These are phyloP conservation scores for Skeletonema marinoi DNA, from an alignment of 108 stramenopile genomes.

Conservation along the genomic window DNA sequence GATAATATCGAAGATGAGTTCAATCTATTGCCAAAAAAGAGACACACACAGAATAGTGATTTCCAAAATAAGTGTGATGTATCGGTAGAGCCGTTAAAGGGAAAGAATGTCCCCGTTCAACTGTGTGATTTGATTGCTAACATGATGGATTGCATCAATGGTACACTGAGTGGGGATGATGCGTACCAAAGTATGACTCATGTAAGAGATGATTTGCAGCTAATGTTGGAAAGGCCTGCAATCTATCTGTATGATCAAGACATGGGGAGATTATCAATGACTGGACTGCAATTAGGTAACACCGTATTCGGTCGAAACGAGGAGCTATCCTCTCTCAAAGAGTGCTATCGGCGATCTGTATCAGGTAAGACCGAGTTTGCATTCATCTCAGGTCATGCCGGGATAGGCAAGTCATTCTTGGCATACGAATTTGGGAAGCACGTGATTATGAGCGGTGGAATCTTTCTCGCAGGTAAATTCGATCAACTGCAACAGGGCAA, in stretches of 20 bases:
- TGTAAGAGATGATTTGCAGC: conserved; percentile 1
- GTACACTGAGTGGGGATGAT: conserved; percentile 7
- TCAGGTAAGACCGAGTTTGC: neutral
- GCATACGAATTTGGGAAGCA: conserved; percentile 7
- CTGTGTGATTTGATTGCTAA: conserved; percentile 27
- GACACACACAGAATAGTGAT: too few relatives aligned
- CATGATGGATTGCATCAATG: conserved; percentile 13
- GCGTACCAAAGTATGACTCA: conserved; percentile 5
- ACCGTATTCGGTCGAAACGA: neutral
- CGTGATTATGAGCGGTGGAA: neutral
- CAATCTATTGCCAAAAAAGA: too few relatives aligned
- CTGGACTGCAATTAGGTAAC: conserved; percentile 1
- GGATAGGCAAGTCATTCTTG: conserved; percentile 28
- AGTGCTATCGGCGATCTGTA: conserved; percentile 6
- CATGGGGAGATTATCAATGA: conserved; percentile 10
- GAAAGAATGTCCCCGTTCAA: conserved; percentile 4
- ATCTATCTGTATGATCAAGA: conserved; percentile 13
- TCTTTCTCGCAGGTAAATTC: conserved; percentile 29
- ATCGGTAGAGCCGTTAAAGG: conserved; percentile 6
- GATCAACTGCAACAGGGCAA: conserved; percentile 23
- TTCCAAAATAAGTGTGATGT: neutral
- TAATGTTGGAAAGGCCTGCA: conserved; percentile 9
- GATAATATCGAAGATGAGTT: neutral
- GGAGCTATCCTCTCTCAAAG: conserved; percentile 4
- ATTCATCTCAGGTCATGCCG: conserved; percentile 18